These are phyloP conservation scores for Mucor irregularis DNA, from an alignment of 371 early-diverging fungal species.

Conservation along the genomic window DNA sequence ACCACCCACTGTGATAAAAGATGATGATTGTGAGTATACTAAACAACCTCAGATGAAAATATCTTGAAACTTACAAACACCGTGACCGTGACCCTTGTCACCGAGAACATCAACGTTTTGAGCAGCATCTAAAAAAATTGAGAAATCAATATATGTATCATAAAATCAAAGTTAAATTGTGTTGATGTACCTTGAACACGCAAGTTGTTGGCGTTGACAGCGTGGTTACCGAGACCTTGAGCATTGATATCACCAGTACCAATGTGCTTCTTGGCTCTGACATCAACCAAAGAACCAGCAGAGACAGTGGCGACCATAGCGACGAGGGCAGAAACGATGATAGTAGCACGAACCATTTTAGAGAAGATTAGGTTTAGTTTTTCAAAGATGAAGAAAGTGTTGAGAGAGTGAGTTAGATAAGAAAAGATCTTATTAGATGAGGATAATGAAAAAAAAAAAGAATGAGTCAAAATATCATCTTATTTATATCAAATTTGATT, in stretches of 20 bases:
- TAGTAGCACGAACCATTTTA: slow-evolving; percentile 22
- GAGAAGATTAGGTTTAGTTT: background rate
- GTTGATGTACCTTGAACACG: background rate
- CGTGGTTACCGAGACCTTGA: background rate
- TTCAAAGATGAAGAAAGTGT: background rate
- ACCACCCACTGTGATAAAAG: background rate
- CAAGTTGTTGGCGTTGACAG: background rate
- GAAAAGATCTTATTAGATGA: background rate
- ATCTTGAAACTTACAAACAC: too few species aligned
- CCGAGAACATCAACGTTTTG: background rate
- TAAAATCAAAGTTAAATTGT: background rate
- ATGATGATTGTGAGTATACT: background rate
- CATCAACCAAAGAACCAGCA: slow-evolving; percentile 6
- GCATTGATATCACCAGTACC: background rate
- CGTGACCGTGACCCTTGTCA: background rate
- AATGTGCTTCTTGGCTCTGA: background rate
- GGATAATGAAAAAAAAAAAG: background rate
- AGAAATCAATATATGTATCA: too few species aligned
- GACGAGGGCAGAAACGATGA: slow-evolving; percentile 15
- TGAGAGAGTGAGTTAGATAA: background rate
- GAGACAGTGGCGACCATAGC: slow-evolving; percentile 6
- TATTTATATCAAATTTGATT: too few species aligned
- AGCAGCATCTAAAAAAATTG: background rate
- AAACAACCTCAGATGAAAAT: too few species aligned
- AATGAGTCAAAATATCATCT: too few species aligned